Conservation (phyloP, 495 filamentous ascomycete genomes). For the Hypoxylon trugodes region DNA sequence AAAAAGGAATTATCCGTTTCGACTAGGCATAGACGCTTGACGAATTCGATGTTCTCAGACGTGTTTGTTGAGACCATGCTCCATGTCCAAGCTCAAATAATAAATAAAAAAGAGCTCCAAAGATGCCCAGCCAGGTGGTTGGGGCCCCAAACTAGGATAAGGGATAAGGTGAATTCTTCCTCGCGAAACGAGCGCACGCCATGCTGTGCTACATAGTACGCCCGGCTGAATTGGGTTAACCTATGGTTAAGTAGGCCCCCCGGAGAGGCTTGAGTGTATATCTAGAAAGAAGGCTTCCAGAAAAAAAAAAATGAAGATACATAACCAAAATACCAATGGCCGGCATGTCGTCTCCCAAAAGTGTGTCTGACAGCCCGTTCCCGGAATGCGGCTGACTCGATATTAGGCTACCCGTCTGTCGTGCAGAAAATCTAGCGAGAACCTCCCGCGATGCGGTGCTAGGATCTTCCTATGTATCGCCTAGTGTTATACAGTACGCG, state of each 20-base stretch:
- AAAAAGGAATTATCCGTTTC: background rate
- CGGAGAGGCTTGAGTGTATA: constrained; percentile 20
- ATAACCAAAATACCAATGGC: too few relatives aligned
- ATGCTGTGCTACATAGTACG: constrained; percentile 29
- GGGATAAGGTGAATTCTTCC: constrained; percentile 29
- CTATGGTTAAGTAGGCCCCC: constrained; percentile 4
- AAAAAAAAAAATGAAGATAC: too few relatives aligned
- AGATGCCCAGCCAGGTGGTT: constrained; percentile 24
- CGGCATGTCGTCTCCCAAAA: too few relatives aligned
- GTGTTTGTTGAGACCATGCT: constrained; percentile 20
- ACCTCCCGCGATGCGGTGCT: constrained; percentile 34
- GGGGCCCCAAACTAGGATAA: constrained; percentile 21
- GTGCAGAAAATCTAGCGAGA: constrained; percentile 29
- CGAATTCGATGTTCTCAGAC: constrained; percentile 30
- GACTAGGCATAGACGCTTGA: constrained; percentile 14
- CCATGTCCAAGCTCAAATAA: constrained; percentile 22
- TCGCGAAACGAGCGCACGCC: constrained; percentile 14
- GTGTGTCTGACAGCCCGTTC: constrained; percentile 25
- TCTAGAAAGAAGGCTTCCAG: constrained; percentile 28
- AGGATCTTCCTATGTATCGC: constrained; percentile 21
- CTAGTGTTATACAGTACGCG: constrained; percentile 10
- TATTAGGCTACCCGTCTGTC: constrained; percentile 37
- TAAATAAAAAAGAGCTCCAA: constrained; percentile 25
- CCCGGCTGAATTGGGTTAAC: constrained; percentile 33
- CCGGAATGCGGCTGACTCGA: constrained; percentile 40